phyloP scores from a whole-genome alignment of 495 filamentous ascomycete genomes.

The Tuber microsphaerosporum region DNA sequence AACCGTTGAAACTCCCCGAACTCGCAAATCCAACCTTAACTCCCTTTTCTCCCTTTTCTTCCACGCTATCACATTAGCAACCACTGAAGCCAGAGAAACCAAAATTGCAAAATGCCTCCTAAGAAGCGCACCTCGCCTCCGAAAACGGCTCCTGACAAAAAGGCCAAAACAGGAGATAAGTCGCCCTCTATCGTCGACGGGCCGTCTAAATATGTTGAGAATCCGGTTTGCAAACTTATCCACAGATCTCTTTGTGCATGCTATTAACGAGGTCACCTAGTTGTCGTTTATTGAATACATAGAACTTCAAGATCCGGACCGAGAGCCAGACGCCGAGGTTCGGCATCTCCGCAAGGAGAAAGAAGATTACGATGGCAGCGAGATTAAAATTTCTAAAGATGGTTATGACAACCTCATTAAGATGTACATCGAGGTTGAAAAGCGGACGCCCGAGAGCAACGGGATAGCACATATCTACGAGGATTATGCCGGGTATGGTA shows the following conservation, averaged over 20 bases:
- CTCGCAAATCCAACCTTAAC: not conserved
- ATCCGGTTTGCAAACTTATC: conserved; percentile 5
- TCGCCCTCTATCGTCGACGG: not conserved
- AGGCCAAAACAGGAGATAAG: not conserved
- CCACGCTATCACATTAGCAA: not conserved
- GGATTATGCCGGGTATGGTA: conserved; percentile 14
- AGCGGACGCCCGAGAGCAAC: conserved; percentile 14
- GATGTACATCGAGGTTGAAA: conserved; percentile 25
- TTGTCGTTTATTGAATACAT: conserved; percentile 9
- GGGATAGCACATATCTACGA: conserved; percentile 10
- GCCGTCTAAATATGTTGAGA: not conserved
- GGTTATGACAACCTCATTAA: conserved; percentile 16
- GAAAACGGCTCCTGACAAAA: not conserved
- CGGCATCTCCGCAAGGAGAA: conserved; percentile 13
- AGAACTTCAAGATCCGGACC: conserved; percentile 12
- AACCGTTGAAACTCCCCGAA: not conserved
- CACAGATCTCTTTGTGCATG: not conserved
- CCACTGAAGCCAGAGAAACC: not conserved
- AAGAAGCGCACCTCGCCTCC: conserved; percentile 6
- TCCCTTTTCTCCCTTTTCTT: not conserved
- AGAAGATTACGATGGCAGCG: conserved; percentile 15
- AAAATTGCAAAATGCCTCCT: not conserved
- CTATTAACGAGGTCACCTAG: not conserved
- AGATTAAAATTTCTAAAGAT: conserved; percentile 16
- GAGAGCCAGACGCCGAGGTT: not conserved